A percentile compares a stretch with the other conserved stretches of the same genome.
Conservation (phyloP, 805 yeast genomes). For the Pichia eremophila region DNA sequence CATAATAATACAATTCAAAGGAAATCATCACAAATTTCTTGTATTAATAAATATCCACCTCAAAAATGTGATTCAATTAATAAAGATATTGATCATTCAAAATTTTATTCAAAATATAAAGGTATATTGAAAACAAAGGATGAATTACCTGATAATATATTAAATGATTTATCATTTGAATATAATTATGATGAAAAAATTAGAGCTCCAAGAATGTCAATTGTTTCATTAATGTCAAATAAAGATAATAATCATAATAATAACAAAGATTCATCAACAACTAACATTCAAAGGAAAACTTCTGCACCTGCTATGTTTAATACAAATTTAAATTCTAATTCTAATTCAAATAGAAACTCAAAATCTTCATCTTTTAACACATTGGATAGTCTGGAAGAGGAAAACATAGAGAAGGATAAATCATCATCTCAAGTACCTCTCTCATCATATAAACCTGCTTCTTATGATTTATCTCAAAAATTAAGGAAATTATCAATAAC, state of each 20-base stretch:
- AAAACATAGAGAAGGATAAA: slow-evolving; percentile 1
- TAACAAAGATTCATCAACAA: background rate
- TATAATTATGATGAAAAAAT: slow-evolving; percentile 45
- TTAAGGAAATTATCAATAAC: slow-evolving; percentile 23
- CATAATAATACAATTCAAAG: slow-evolving; percentile 4
- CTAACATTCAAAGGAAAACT: background rate
- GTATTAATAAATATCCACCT: slow-evolving; percentile 21
- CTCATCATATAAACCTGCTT: slow-evolving; percentile 33
- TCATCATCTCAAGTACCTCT: background rate
- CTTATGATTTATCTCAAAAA: slow-evolving; percentile 35
- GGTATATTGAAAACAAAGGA: slow-evolving; percentile 25
- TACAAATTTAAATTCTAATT: slow-evolving; percentile 4
- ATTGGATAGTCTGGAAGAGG: slow-evolving; percentile 15
- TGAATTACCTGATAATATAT: slow-evolving; percentile 20
- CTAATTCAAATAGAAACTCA: slow-evolving; percentile 2
- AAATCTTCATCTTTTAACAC: slow-evolving; percentile 10
- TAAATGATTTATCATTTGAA: slow-evolving; percentile 21
- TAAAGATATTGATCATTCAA: slow-evolving; percentile 23
- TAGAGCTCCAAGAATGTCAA: slow-evolving; percentile 45
- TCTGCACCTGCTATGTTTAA: slow-evolving; percentile 9
- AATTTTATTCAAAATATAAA: slow-evolving; percentile 22
- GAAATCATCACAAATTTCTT: slow-evolving; percentile 22
- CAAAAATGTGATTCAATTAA: slow-evolving; percentile 23
- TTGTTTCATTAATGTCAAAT: slow-evolving; percentile 18
- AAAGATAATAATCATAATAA: slow-evolving; percentile 1